Conservation (phyloP, 2,329 filamentous ascomycete genomes). For the Neofusicoccum kwambonambiense region DNA sequence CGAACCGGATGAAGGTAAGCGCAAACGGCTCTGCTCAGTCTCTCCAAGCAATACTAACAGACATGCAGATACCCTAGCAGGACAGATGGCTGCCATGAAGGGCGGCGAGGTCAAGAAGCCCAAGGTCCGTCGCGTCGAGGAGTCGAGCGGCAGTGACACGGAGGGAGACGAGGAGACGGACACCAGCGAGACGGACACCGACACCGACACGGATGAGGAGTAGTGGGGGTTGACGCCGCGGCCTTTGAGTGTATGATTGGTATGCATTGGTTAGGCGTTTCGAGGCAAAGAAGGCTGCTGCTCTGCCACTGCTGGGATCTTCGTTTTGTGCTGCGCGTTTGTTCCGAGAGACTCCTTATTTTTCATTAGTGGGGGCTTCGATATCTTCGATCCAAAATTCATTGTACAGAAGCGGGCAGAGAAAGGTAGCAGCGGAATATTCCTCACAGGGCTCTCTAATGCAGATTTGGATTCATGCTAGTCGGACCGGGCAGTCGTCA, state of each 20-base stretch:
- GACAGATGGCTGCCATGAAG: constrained; percentile 86
- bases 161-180: constrained; percentile 60
- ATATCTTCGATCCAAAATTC: neutral
- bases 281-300: neutral
- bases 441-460: neutral
- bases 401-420: neutral
- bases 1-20: constrained; percentile 94
- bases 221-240: constrained; percentile 22
- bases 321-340: constrained; percentile 16
- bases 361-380: neutral
- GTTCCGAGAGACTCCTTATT: neutral
- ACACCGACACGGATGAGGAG: constrained; percentile 43
- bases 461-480: neutral
- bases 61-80: constrained; percentile 75
- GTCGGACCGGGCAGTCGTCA: neutral
- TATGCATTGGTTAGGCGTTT: constrained; percentile 13
- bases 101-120: constrained; percentile 62
- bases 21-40: constrained; percentile 3
- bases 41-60: constrained; percentile 26
- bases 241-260: constrained; percentile 11
- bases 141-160: constrained; percentile 63
- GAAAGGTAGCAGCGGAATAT: neutral
- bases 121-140: constrained; percentile 55
- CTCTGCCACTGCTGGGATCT: neutral
- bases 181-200: constrained; percentile 51